Base-by-base conservation (phyloP, 345 rosid genomes). In the Camelina neglecta region DNA sequence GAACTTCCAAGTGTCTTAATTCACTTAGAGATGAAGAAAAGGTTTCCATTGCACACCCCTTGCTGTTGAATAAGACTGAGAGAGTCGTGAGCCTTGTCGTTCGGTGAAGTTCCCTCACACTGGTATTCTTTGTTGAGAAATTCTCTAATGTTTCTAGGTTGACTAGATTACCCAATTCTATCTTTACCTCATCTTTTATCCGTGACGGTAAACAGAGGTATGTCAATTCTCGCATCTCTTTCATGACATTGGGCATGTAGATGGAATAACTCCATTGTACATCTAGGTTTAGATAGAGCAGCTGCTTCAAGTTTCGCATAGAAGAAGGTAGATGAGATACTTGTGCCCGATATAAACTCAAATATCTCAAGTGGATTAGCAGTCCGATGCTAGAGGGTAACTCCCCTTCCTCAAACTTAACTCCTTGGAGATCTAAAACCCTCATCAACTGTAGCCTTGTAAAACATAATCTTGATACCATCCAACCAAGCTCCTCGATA, bases 11-110 rank as follows among this genome's bases (percentile, higher is more conserved):
- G 42, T 11, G 42, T 39, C 64, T 13, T 24, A n/a, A 18, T 35
- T 21, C 33, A 63, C 45, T 26, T 20, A 50, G 69, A 41, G 79
- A 51, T 76, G 68, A 53, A 66, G 65, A 42, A 8, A 70, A 7
- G 31, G 24, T 58, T 42, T 72, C 11, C 4, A 16, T 20, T 2
- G 15, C 6, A 26, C 18, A 31, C 8, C 23, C 64, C 0, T 16
- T 15, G 38, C 51, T 26, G 0, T 15, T 12, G 13, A 57, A 2
- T 2, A 0, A 6, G 24, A 60, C 44, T 4, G 20, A 41, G 6
- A 61, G 48, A 3, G 2, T 6, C 11, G 15, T 54, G 1, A 74
- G 63, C 4, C 12, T 15, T 64, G 2, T 55, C 63, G 55, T 55
- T 23, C 1, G 36, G 0, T 41, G 24, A 11, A 74, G 56, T 12